These are phyloP conservation scores for Vaccinium macrocarpon DNA, from an alignment of 148 eudicot species.

Conservation along the genomic window DNA sequence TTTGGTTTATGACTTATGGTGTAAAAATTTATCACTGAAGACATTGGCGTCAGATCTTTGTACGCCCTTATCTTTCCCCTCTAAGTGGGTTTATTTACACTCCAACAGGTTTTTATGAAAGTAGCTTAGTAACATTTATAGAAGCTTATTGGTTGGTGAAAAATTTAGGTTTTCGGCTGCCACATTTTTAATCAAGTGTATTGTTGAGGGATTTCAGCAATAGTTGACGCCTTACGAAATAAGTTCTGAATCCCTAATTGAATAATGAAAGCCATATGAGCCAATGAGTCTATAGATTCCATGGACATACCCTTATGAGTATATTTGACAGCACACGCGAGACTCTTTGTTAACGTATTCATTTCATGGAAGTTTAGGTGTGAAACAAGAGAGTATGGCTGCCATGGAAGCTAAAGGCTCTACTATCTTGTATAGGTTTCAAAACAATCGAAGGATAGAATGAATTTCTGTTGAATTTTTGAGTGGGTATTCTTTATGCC, in stretches of 20 bases:
- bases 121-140: background rate
- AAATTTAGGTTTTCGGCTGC: background rate
- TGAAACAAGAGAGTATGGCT: background rate
- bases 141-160: background rate
- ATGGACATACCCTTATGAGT: background rate
- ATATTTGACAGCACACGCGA: background rate
- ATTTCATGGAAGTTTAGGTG: background rate
- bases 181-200: background rate
- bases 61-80: background rate
- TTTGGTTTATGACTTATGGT: background rate
- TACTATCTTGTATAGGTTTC: background rate
- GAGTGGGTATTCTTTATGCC: background rate
- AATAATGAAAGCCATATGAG: background rate
- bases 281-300: background rate
- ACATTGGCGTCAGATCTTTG: background rate
- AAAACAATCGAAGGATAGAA: background rate
- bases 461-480: background rate
- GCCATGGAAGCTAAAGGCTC: background rate
- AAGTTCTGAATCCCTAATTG: background rate
- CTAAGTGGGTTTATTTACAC: background rate
- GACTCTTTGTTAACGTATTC: background rate
- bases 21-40: background rate
- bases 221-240: background rate
- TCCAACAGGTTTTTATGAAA: background rate
- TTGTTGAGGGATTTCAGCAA: background rate